phyloP scores from a whole-genome alignment of 2,329 filamentous ascomycete genomes.

The Polytolypa hystricis region DNA sequence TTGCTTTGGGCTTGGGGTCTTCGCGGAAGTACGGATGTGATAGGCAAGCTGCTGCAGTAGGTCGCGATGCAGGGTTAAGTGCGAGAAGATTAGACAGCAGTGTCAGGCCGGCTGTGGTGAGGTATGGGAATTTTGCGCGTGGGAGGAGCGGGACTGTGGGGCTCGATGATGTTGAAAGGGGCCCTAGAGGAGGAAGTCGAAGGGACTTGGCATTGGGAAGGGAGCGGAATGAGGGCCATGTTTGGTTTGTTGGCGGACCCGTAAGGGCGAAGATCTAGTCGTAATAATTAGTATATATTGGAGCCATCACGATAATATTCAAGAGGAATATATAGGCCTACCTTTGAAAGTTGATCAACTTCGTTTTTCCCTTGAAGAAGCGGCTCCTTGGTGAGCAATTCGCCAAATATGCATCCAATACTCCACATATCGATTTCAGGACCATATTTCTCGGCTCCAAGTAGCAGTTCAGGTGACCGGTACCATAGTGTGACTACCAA shows the following conservation, averaged over 20 bases:
- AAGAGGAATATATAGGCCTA: slow-evolving; percentile 17
- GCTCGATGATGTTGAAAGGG: slow-evolving; percentile 26
- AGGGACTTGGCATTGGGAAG: slow-evolving; percentile 78
- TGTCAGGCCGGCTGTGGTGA: slow-evolving; percentile 62
- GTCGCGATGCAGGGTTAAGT: slow-evolving; percentile 62
- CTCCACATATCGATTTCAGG: slow-evolving; percentile 87
- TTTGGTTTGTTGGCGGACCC: slow-evolving; percentile 69
- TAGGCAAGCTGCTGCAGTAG: slow-evolving; percentile 62
- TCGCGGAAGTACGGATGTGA: slow-evolving; percentile 76
- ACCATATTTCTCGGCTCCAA: slow-evolving; percentile 67
- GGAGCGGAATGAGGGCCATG: slow-evolving; percentile 77
- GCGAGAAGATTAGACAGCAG: slow-evolving; percentile 61
- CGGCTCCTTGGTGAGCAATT: slow-evolving; percentile 73
- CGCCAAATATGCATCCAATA: slow-evolving; percentile 88
- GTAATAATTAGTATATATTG: slow-evolving; percentile 12
- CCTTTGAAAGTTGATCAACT: slow-evolving; percentile 71
- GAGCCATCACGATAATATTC: background rate
- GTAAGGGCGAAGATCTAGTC: slow-evolving; percentile 70
- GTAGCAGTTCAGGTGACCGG: slow-evolving; percentile 76
- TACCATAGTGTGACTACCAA: slow-evolving; percentile 98
- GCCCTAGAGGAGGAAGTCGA: slow-evolving; percentile 48
- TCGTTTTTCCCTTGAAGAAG: slow-evolving; percentile 84
- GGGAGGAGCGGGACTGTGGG: slow-evolving; percentile 44
- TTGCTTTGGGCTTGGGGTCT: slow-evolving; percentile 78
- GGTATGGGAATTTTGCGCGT: slow-evolving; percentile 66